phyloP scores from a whole-genome alignment of 1,284 basidiomycete species.

The Marasmius oreades region DNA sequence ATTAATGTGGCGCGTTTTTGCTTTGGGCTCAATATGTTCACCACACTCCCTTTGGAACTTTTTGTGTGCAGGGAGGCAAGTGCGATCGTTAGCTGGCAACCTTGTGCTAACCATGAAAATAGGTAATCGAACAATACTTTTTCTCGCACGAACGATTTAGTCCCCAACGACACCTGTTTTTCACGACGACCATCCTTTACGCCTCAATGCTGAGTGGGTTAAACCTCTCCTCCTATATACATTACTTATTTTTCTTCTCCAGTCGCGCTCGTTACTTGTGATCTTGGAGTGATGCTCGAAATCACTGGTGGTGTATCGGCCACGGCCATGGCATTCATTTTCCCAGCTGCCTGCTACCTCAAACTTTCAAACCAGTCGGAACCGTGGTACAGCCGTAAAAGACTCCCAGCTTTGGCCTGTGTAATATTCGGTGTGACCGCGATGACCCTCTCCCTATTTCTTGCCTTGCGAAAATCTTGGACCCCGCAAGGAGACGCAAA shows the following conservation, averaged over 20 bases:
- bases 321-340: slow-evolving; percentile 92
- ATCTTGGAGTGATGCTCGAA: slow-evolving; percentile 96
- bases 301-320: slow-evolving; percentile 95
- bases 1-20: slow-evolving; percentile 95
- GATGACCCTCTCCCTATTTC: slow-evolving; percentile 73
- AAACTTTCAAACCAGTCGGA: slow-evolving; percentile 59
- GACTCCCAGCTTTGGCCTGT: slow-evolving; percentile 74
- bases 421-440: slow-evolving; percentile 75
- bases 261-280: slow-evolving; percentile 93
- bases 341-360: slow-evolving; percentile 86
- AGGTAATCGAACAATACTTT: slow-evolving; percentile 93
- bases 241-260: slow-evolving; percentile 12
- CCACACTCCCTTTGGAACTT: slow-evolving; percentile 88
- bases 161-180: slow-evolving; percentile 83
- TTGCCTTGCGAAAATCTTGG: slow-evolving; percentile 77
- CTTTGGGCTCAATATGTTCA: slow-evolving; percentile 98
- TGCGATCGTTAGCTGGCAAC: slow-evolving; percentile 6
- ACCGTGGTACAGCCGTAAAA: slow-evolving; percentile 65
- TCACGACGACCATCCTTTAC: slow-evolving; percentile 85
- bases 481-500: slow-evolving; percentile 64
- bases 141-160: slow-evolving; percentile 83
- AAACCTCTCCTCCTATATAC: slow-evolving; percentile 2
- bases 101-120: slow-evolving; percentile 11
- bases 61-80: slow-evolving; percentile 91
- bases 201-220: slow-evolving; percentile 78